Evolutionary conservation across 345 rosid genomes (phyloP).

Genomic region (Bruguiera sexangula): DNA sequence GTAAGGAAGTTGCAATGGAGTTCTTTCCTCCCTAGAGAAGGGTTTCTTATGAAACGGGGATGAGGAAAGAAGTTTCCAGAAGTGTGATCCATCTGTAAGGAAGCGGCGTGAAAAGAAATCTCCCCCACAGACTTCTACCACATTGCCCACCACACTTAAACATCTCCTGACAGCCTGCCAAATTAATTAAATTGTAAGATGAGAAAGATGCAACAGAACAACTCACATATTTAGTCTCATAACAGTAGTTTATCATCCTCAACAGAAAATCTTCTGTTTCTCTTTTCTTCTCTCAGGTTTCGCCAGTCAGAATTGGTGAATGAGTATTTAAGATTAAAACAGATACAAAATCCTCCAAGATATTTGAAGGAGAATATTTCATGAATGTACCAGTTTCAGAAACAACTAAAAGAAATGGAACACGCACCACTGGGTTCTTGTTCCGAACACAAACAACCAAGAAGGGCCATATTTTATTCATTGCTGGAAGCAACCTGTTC

Average conservation of each 20-base stretch:
- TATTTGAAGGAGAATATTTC: no score
- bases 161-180: slow-evolving; percentile 69
- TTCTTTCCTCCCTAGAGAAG: slow-evolving; percentile 42
- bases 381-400: background rate
- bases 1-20: slow-evolving; percentile 69
- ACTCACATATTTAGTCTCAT: background rate
- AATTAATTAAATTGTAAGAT: slow-evolving; percentile 4
- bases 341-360: no score
- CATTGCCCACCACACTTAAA: slow-evolving; percentile 45
- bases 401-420: background rate
- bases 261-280: background rate
- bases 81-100: slow-evolving; percentile 62
- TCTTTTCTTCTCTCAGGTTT: background rate
- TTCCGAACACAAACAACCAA: slow-evolving; percentile 64
- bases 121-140: slow-evolving; percentile 73
- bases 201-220: slow-evolving; percentile 4
- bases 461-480: slow-evolving; percentile 90
- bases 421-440: slow-evolving; percentile 56
- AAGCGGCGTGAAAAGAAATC: slow-evolving; percentile 94
- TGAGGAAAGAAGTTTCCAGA: slow-evolving; percentile 76
- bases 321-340: background rate
- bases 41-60: slow-evolving; percentile 59
- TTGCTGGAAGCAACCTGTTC: slow-evolving; percentile 86
- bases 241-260: background rate
- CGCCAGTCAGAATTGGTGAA: background rate